Evolutionary conservation across 2,329 filamentous ascomycete genomes (phyloP), one percentile per base, ranked within the genome.

Genomic region (Botrytis galanthina): DNA sequence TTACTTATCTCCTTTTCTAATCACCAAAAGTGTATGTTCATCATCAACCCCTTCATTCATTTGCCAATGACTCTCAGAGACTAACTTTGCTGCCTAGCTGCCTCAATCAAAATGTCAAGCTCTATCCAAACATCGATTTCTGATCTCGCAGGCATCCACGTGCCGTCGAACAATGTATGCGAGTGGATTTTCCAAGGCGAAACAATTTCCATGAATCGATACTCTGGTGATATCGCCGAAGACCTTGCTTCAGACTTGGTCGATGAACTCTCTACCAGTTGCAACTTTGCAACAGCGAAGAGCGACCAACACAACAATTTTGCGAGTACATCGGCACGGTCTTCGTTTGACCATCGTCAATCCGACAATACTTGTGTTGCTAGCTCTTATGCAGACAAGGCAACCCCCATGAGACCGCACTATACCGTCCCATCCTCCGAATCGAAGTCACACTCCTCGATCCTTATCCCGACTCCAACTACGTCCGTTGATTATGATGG

Each of bases 171-270:
- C 0, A 61, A 42, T 46, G 29, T 10, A 12, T 32, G 26, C 60
- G 20, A 66, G n/a, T 66, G 59, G 70, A 35, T 29, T 9, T 71
- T 71, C 22, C 70, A 42, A 54, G 70, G 70, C 22, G 51, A 7
- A 26, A 54, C 35, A 29, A 26, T 64, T 51, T 39, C 44, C 12
- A 42, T 32, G 39, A 51, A 48, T 26, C 35, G 51, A 39, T 63
- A 35, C 68, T 37, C 14, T 16, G 26, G 20, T 29, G 57, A 63
- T 18, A 46, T 70, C 18, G 59, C 32, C 37, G 44, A 60, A 16
- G 59, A 64, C n/a, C n/a, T 71, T 37, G 29, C 51, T 37, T 26
- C 67, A 26, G 20, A 20, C 35, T 12, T 32, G 29, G 29, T 18
- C 14, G 16, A 26, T 9, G 12, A 20, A 9, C 4, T 26, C 16